Conservation (phyloP, 495 filamentous ascomycete genomes). For the Aspergillus ostianus region DNA sequence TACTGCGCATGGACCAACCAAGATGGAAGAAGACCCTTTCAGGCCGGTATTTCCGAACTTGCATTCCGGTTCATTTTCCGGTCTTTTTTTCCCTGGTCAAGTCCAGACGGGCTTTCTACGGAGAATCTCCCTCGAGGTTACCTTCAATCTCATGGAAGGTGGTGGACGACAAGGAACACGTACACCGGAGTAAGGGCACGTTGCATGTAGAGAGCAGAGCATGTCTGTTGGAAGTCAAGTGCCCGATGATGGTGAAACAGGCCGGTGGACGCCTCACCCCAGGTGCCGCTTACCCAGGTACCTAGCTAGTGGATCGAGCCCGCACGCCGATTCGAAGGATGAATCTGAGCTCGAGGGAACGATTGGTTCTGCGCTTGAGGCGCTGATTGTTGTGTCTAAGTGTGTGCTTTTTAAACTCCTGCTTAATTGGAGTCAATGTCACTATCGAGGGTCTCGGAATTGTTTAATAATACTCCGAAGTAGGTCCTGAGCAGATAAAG, state of each 20-base stretch:
- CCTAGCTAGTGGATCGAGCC: neutral
- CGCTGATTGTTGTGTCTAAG: neutral
- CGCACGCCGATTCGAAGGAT: neutral
- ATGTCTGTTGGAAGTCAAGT: slow-evolving; percentile 31
- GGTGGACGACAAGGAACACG: slow-evolving; percentile 24
- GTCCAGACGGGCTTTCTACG: neutral
- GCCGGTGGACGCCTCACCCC: neutral
- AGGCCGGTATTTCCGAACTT: neutral
- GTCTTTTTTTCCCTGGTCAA: neutral
- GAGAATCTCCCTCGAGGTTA: neutral
- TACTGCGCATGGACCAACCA: neutral
- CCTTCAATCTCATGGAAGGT: neutral
- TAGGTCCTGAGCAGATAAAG: too few species aligned
- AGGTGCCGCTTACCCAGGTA: neutral
- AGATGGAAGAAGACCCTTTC: neutral
- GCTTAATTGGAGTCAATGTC: too few species aligned
- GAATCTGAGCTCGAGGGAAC: neutral
- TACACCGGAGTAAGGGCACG: slow-evolving; percentile 35
- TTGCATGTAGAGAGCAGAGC: slow-evolving; percentile 20
- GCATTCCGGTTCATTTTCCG: neutral
- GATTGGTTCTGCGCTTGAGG: slow-evolving; percentile 3
- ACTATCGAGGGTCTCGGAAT: too few species aligned
- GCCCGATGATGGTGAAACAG: slow-evolving; percentile 41
- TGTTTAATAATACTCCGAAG: neutral
- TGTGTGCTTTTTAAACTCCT: too few species aligned